Percentiles rank a stretch among this genome's conserved stretches.
Conservation (phyloP, 164 flowering plant species). For the Vitis vinifera region ASM3070453v1 NC_081805.1:9921001-9921500, state of each 20-base stretch:
- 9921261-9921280: conserved; percentile 86
- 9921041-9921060: conserved; percentile 50
- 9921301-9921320: not conserved
- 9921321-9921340: too few relatives aligned
- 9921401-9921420: too few relatives aligned
- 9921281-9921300: conserved; percentile 67
- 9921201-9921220: conserved; percentile 79
- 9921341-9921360: too few relatives aligned
- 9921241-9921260: conserved; percentile 77
- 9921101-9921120: conserved; percentile 95
- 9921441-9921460: not conserved
- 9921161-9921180: conserved; percentile 79
- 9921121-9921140: conserved; percentile 98
- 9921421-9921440: too few relatives aligned
- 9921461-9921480: not conserved
- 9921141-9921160: conserved; percentile 76
- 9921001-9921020: conserved; percentile 79
- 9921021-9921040: conserved; percentile 36
- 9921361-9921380: too few relatives aligned
- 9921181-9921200: conserved; percentile 68
- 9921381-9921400: too few relatives aligned
- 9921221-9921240: conserved; percentile 83
- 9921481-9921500: not conserved
- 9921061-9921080: conserved; percentile 72
- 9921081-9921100: conserved; percentile 83